A percentile compares a stretch with the other conserved stretches of the same genome.
Evolutionary conservation across 495 filamentous ascomycete species (phyloP).

Genomic region (Bryoglossum gracile): DNA sequence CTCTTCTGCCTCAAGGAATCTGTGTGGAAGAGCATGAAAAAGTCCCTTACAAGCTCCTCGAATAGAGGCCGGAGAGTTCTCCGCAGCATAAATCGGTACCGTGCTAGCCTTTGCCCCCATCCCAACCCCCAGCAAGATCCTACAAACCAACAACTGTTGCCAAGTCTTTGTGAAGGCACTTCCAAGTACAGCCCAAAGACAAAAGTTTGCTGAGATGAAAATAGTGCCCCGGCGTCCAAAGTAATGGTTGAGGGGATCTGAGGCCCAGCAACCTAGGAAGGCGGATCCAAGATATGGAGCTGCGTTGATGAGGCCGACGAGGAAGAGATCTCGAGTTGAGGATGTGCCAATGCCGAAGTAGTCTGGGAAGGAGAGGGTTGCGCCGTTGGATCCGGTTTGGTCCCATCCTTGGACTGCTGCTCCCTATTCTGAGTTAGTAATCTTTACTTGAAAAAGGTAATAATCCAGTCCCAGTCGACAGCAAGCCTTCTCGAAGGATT

Average conservation of each 20-base stretch:
- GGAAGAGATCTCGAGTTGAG: slow-evolving; percentile 39
- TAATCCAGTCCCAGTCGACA: too few relatives aligned
- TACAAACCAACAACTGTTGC: slow-evolving; percentile 53
- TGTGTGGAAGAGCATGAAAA: too few relatives aligned
- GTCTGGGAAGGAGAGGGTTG: slow-evolving; percentile 16
- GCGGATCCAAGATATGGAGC: slow-evolving; percentile 29
- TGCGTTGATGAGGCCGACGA: slow-evolving; percentile 56
- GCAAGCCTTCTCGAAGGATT: too few relatives aligned
- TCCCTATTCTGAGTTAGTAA: neutral
- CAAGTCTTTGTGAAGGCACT: slow-evolving; percentile 55
- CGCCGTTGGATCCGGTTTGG: slow-evolving; percentile 20
- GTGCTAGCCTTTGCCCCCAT: slow-evolving; percentile 58
- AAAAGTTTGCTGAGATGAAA: slow-evolving; percentile 46
- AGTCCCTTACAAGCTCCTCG: slow-evolving; percentile 46
- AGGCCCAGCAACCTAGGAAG: slow-evolving; percentile 58
- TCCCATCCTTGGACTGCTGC: neutral
- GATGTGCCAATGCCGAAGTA: slow-evolving; percentile 24
- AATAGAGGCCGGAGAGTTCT: slow-evolving; percentile 67
- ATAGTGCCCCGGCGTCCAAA: slow-evolving; percentile 63
- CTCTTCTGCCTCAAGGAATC: too few relatives aligned
- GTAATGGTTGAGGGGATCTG: slow-evolving; percentile 62
- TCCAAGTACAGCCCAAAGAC: slow-evolving; percentile 45
- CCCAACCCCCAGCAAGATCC: slow-evolving; percentile 63
- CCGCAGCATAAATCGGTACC: slow-evolving; percentile 73
- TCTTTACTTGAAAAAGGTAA: too few relatives aligned